Evolutionary conservation across 345 rosid species (phyloP).

Genomic region (Carallia pectinifolia): DNA sequence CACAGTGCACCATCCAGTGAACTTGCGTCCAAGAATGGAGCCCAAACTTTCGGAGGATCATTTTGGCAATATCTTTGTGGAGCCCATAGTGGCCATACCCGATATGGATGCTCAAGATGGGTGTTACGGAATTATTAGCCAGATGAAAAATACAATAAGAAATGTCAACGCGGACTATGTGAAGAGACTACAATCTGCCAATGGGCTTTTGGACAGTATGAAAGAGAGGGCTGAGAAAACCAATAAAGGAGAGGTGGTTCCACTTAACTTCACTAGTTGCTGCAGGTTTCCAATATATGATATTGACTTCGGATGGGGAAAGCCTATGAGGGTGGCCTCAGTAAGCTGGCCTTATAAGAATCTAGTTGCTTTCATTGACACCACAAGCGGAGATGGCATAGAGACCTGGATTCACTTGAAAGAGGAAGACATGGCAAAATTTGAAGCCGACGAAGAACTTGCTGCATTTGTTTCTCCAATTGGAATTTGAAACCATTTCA

Average conservation of each 20-base stretch:
- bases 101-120: background rate
- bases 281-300: conserved; percentile 13
- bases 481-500: too few species aligned
- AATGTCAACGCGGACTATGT: conserved; percentile 7
- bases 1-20: conserved; percentile 21
- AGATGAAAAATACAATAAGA: conserved; percentile 3
- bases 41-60: conserved; percentile 13
- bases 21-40: conserved; percentile 28
- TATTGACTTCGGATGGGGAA: conserved; percentile 20
- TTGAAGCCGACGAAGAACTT: conserved; percentile 3
- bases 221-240: background rate
- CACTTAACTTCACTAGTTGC: conserved; percentile 4
- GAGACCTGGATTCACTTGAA: conserved; percentile 17
- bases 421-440: conserved; percentile 17
- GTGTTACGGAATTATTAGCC: background rate
- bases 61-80: conserved; percentile 29
- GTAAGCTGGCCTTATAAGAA: background rate
- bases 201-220: background rate
- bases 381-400: conserved; percentile 11
- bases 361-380: background rate
- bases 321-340: conserved; percentile 10
- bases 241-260: background rate
- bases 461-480: conserved; percentile 8
- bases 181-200: background rate
- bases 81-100: conserved; percentile 1